Evolutionary conservation across 2,329 filamentous ascomycete genomes (phyloP), one percentile per base, ranked within the genome.

Genomic region (Leptographium wingfieldii): DNA sequence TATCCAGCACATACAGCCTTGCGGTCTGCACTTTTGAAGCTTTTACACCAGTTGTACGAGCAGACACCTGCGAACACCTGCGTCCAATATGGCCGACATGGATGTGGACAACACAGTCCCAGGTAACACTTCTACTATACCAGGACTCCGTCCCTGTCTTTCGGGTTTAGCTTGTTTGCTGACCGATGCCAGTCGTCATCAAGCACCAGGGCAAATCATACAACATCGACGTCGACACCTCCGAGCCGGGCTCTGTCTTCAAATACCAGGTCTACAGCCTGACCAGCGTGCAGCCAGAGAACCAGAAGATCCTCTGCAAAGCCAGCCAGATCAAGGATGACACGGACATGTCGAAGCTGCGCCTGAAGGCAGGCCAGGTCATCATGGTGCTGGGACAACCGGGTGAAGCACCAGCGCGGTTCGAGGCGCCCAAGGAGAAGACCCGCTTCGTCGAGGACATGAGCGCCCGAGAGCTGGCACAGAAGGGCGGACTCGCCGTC

Each of bases 301-400:
- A 92, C 63, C 95, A 99, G 74, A 97, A 97, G 77, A 89, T 99
- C 67, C 76, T 99, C 60, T 84, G 96, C 73, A 96, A 96, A 75
- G 91, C 91, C 65, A 89, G 90, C 64, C 90, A 95, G 73, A 84
- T 99, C 67, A 99, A 96, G 74, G 88, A 99, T 82, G 91, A 97
- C 69, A 89, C 90, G 61, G 86, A 90, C 62, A 84, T 99, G 72
- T 84, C 85, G 65, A 88, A 86, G 68, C 81, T 97, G 63, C 86
- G 86, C 68, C 84, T 95, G 67, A 97, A 96, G 78, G 77, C 88
- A 40, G 88, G 88, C 60, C 90, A 95, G 72, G 81, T 78, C 27
- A 88, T 99, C 71, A 95, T 96, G 85, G 95, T 99, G 88, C 90
- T 99, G 82, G 95, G 95, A 46, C 94, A 90, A 3, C 88, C 92